Evolutionary conservation across 2,329 filamentous ascomycete species (phyloP).

Genomic region (Mycosphaerelloides madeirae): DNA sequence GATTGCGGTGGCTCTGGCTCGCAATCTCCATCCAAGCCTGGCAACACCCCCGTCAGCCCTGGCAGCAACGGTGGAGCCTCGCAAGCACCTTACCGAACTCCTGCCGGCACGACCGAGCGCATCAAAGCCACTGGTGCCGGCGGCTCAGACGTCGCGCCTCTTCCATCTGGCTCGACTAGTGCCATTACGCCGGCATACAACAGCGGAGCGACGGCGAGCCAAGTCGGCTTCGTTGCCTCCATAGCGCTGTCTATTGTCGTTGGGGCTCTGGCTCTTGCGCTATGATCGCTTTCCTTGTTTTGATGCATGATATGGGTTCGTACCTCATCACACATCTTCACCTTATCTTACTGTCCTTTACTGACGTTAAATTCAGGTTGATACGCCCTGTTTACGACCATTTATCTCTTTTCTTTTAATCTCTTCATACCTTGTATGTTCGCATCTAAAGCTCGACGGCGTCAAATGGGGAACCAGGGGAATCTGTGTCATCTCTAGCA

Average conservation of each 20-base stretch:
- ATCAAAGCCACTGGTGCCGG: constrained; percentile 19
- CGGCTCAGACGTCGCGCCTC: neutral
- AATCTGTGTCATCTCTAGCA: too few relatives aligned
- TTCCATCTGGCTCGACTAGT: too few relatives aligned
- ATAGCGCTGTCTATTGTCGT: constrained; percentile 14
- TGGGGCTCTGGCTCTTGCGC: constrained; percentile 21
- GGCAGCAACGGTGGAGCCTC: constrained; percentile 6
- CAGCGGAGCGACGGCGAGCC: constrained; percentile 11
- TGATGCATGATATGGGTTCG: neutral
- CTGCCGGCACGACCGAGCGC: constrained; percentile 8
- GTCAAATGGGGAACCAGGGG: too few relatives aligned
- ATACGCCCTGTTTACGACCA: neutral
- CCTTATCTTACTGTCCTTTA: neutral
- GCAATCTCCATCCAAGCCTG: constrained; percentile 4
- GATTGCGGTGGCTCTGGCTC: constrained; percentile 1
- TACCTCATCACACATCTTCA: neutral
- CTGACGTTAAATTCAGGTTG: neutral
- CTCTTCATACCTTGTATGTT: too few relatives aligned
- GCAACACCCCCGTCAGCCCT: constrained; percentile 2
- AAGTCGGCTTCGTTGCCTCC: constrained; percentile 12
- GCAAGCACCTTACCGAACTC: constrained; percentile 17
- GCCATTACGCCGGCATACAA: constrained; percentile 7
- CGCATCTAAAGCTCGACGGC: too few relatives aligned
- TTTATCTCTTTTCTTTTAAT: neutral
- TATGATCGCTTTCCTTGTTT: constrained; percentile 13